Base-by-base conservation (phyloP, 805 yeast species). In the Candida tallmaniae region DNA sequence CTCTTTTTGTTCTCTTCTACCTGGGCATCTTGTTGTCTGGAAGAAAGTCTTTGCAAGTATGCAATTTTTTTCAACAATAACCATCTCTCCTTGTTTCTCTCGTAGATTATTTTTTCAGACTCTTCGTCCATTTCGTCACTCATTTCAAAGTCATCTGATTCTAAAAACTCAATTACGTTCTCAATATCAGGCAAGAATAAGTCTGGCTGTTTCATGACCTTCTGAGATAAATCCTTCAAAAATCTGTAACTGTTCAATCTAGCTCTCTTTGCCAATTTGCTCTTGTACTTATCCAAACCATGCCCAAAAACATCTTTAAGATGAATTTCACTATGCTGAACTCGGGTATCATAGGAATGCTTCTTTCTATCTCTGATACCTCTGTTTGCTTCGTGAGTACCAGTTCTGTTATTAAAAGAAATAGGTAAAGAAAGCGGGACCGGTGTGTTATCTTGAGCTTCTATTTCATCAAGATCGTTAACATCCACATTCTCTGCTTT, bases 341-440 rank as follows among this genome's bases (percentile, higher is more conserved):
- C 79, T 52, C 97, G 74, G 0, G 89, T 73, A 56, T 90, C 97
- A 1, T 80, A 70, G 6, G 96, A 85, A 34, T 78, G 76, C 36
- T 78, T 76, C 62, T 90, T 90, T 51, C 75, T 77, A 39, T 88
- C 96, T 37, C 95, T 65, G 14, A 90, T 73, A 34, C 97, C 97
- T 25, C 65, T 60, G 51, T 90, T 90, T 19, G 86, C 95, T 36
- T 73, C 82, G 36, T 60, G 62, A 0, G 62, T 47, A 19, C 97
- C 96, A 0, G 96, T 94, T 49, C 94, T 70, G 51, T 85, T 78
- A 55, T 89, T 90, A 62, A 89, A 90, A 0, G 95, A 80, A n/a
- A 62, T 43, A 2, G 71, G 70, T 23, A 64, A 49, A 1, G 70
- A 51, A 26, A 62, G 42, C 6, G 71, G 68, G 3, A 48, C 24